Evolutionary conservation across 345 rosid genomes (phyloP).

Genomic region (Eucalyptus caleyi): DNA sequence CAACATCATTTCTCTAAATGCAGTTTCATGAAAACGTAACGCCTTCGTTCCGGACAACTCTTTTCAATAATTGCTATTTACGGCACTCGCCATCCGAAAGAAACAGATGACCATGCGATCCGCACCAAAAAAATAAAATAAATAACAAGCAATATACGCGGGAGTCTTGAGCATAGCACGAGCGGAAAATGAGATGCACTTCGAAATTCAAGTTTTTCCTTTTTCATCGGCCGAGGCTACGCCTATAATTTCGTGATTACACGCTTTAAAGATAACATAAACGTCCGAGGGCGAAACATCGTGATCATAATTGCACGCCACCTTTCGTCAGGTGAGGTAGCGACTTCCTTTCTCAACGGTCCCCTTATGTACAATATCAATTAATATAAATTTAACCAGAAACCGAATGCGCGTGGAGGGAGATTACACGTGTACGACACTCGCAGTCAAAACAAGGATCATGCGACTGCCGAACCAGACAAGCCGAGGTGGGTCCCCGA

Average conservation of each 20-base stretch:
- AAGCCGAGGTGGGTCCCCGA: background rate
- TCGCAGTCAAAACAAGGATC: background rate
- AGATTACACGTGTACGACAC: background rate
- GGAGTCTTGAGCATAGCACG: background rate
- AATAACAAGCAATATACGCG: background rate
- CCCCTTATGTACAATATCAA: background rate
- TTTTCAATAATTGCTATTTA: background rate
- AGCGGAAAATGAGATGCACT: background rate
- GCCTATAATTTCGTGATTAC: background rate
- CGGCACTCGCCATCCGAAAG: background rate
- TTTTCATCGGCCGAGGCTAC: background rate
- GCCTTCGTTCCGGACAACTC: background rate
- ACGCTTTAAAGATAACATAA: background rate
- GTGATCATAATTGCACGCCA: background rate
- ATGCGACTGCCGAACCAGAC: background rate
- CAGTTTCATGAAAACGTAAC: background rate
- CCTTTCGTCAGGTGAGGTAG: background rate
- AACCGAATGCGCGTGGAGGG: background rate
- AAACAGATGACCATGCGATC: background rate
- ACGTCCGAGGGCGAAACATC: background rate
- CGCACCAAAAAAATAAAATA: background rate
- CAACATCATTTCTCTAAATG: background rate
- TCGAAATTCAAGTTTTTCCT: background rate
- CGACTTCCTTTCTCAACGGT: background rate
- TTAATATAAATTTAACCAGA: background rate